Conservation (phyloP, 2,329 filamentous ascomycete genomes). For the Metarhizium rileyi region DNA sequence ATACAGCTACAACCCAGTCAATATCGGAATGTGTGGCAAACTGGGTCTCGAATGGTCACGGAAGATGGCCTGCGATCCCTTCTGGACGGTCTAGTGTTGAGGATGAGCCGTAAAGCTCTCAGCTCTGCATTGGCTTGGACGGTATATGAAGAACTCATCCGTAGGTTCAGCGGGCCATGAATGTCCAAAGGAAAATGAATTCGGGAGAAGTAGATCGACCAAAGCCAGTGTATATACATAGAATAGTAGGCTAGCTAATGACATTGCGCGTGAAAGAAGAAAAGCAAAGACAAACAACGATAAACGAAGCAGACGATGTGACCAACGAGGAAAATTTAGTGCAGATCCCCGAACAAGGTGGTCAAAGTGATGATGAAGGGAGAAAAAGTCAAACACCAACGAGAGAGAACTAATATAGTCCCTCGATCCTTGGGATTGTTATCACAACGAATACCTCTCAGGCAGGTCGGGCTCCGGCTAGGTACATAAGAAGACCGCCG, state of each 20-base stretch:
- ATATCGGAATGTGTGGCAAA: conserved; percentile 76
- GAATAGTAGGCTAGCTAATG: not conserved
- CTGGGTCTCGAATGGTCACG: conserved; percentile 64
- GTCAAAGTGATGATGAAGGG: too few relatives aligned
- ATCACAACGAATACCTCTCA: too few relatives aligned
- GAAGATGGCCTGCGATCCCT: conserved; percentile 75
- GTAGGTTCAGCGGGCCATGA: conserved; percentile 33
- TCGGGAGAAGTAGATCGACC: not conserved
- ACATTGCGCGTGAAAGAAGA: too few relatives aligned
- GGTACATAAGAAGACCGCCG: conserved; percentile 41
- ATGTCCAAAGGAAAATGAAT: not conserved
- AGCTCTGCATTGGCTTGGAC: conserved; percentile 97
- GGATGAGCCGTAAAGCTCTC: conserved; percentile 84
- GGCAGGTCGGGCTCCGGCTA: conserved; percentile 35
- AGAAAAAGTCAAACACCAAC: too few relatives aligned
- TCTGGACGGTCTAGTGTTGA: conserved; percentile 75
- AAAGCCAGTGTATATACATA: not conserved
- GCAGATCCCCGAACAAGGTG: too few relatives aligned
- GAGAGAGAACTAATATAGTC: too few relatives aligned
- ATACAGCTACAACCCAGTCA: conserved; percentile 78
- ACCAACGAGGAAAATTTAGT: too few relatives aligned
- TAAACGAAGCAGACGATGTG: too few relatives aligned
- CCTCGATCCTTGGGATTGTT: too few relatives aligned
- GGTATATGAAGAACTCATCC: conserved; percentile 85
- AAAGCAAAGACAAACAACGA: too few relatives aligned